Evolutionary conservation across 371 early-diverging fungal species (phyloP), one percentile per base, ranked within the genome.

Genomic region (Batrachochytrium dendrobatidis): DNA sequence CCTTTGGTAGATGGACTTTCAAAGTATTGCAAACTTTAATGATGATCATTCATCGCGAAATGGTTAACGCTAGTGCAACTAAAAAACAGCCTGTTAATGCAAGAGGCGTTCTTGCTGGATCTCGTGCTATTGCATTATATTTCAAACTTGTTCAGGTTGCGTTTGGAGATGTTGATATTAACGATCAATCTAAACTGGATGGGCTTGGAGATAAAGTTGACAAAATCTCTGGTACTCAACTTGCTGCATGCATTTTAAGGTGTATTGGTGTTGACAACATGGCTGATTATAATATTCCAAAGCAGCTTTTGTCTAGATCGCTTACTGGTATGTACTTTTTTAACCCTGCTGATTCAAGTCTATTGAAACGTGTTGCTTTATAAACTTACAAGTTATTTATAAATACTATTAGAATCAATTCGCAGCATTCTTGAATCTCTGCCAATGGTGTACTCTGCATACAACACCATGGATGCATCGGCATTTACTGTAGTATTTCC

Each of bases 401-500:
- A n/a, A n/a, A n/a, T n/a, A n/a, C n/a, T n/a, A n/a, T n/a, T n/a
- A 39, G 39, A 15, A 39, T 39, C 20, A 17, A 29, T 24, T 3
- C 4, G 25, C 51, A 4, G 25, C 2, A 4, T 51, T 28, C 10
- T 24, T 22, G 51, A 51, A 22, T 28, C 4, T 3, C 30, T 51
- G 10, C 30, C 25, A 17, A 51, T 29, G 12, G 25, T 30, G 10
- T 51, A 30, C 25, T 24, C 51, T 18, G 3, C 51, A 17, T 53
- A 51, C 17, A 39, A 60, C 34, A 83, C 87, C 4, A 72, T 91
- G 55, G 67, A 80, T 2, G 79, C 91, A 25, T 75, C 88, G 4
- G 82, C 88, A 15, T 91, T 94, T 68, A 72, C 87, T n/a, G 87
- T 82, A 62, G 69, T 90, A 54, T 88, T 92, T 74, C 91, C 94